A percentile compares a stretch with the other conserved stretches of the same genome.
phyloP scores from a whole-genome alignment of 2,329 filamentous ascomycete genomes.

The Scedosporium aurantiacum region DNA sequence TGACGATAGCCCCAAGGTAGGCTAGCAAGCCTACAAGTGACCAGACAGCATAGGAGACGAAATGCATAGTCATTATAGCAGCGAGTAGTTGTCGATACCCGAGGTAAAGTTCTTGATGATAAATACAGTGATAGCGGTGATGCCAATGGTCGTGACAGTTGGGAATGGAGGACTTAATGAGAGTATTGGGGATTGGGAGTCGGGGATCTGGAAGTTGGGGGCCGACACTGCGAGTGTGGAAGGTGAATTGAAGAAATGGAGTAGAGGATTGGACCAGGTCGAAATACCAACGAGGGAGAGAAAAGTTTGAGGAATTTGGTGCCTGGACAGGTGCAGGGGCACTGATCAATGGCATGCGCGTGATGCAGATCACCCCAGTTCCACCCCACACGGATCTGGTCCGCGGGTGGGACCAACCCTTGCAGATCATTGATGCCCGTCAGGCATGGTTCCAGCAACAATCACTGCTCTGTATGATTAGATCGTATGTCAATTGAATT shows the following conservation, averaged over 20 bases:
- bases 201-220: no score
- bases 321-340: not conserved
- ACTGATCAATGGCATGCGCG: no score
- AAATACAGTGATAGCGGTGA: no score
- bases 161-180: not conserved
- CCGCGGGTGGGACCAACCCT: no score
- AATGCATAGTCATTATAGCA: conserved; percentile 6
- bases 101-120: not conserved
- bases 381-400: no score
- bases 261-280: no score
- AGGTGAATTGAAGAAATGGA: not conserved
- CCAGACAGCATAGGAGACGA: conserved; percentile 3
- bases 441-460: no score
- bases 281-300: no score
- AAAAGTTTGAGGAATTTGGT: not conserved
- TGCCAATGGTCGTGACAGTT: not conserved
- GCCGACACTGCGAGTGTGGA: not conserved
- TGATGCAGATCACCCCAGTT: no score
- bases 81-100: not conserved
- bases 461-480: no score
- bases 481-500: no score
- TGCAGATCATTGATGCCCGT: no score
- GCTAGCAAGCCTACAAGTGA: conserved; percentile 5
- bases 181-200: not conserved
- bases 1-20: conserved; percentile 9